A percentile compares a stretch with the other conserved stretches of the same genome.
These are phyloP conservation scores for Stagonosporopsis chrysanthemi DNA, from an alignment of 2,329 filamentous ascomycete genomes.

Conservation along the genomic window DNA sequence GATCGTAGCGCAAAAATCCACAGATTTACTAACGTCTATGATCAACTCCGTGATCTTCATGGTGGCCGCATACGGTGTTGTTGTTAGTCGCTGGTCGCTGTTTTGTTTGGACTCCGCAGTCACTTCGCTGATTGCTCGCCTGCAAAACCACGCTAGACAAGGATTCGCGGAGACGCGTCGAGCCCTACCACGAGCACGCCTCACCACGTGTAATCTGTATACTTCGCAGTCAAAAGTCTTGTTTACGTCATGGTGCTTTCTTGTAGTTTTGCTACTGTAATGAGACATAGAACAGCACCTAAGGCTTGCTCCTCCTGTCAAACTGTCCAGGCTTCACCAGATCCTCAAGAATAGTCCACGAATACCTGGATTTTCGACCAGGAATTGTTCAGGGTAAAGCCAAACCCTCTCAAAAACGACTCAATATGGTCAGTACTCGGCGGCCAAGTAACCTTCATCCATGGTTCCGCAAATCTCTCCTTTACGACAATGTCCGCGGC, in stretches of 20 bases:
- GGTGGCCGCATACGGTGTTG: conserved; percentile 48
- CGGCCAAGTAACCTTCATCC: conserved; percentile 22
- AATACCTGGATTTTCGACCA: conserved; percentile 13
- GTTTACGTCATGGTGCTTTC: neutral
- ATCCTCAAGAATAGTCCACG: conserved; percentile 28
- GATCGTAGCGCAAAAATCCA: conserved; percentile 10
- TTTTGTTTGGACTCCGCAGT: conserved; percentile 37
- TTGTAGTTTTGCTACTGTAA: neutral
- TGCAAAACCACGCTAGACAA: conserved; percentile 11
- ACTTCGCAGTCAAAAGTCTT: neutral
- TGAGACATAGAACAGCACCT: neutral
- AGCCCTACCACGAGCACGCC: neutral
- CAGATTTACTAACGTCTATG: conserved; percentile 43
- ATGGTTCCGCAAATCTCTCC: conserved; percentile 24
- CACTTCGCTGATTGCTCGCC: conserved; percentile 13
- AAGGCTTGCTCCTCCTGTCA: neutral
- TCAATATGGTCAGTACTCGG: neutral
- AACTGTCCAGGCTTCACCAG: neutral
- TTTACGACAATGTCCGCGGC: conserved; percentile 24
- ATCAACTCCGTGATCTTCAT: conserved; percentile 52
- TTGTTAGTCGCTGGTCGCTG: conserved; percentile 28
- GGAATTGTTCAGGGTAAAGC: neutral
- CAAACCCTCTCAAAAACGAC: neutral
- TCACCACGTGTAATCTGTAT: neutral
- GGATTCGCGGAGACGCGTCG: conserved; percentile 13